These are phyloP conservation scores for Macroventuria anomochaeta DNA, from an alignment of 2,329 filamentous ascomycete species.

Conservation along the genomic window DNA sequence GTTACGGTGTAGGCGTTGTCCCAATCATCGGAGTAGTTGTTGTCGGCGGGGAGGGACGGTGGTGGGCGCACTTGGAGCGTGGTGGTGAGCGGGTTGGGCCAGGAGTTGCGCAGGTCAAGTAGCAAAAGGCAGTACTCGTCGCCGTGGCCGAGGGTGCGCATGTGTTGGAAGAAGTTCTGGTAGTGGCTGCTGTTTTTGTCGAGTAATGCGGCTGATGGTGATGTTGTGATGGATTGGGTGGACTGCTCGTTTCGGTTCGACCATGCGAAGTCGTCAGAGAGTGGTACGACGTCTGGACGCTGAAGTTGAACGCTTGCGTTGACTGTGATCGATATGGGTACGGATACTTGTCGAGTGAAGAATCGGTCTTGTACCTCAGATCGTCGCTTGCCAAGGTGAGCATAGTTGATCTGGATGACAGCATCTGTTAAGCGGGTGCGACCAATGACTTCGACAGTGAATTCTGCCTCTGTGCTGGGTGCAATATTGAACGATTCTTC, in stretches of 20 bases:
- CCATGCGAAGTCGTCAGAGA: conserved; percentile 75
- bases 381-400: conserved; percentile 73
- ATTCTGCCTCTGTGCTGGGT: conserved; percentile 71
- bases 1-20: conserved; percentile 34
- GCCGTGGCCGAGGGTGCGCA: conserved; percentile 51
- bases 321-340: conserved; percentile 86
- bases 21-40: conserved; percentile 22
- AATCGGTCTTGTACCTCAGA: conserved; percentile 75
- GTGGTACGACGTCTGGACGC: conserved; percentile 77
- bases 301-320: conserved; percentile 87
- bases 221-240: neutral
- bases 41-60: neutral
- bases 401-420: conserved; percentile 84
- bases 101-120: conserved; percentile 86
- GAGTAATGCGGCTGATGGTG: neutral
- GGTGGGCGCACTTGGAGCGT: conserved; percentile 59
- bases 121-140: conserved; percentile 78
- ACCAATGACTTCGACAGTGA: conserved; percentile 84
- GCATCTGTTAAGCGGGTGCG: conserved; percentile 83
- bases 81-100: conserved; percentile 79
- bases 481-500: conserved; percentile 63
- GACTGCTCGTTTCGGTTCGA: conserved; percentile 39
- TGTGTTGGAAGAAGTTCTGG: conserved; percentile 53
- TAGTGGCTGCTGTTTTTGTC: conserved; percentile 51
- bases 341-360: conserved; percentile 80